These are phyloP conservation scores for Pascua sp. DNA, from an alignment of 1,284 basidiomycete genomes.

Conservation along the genomic window DNA sequence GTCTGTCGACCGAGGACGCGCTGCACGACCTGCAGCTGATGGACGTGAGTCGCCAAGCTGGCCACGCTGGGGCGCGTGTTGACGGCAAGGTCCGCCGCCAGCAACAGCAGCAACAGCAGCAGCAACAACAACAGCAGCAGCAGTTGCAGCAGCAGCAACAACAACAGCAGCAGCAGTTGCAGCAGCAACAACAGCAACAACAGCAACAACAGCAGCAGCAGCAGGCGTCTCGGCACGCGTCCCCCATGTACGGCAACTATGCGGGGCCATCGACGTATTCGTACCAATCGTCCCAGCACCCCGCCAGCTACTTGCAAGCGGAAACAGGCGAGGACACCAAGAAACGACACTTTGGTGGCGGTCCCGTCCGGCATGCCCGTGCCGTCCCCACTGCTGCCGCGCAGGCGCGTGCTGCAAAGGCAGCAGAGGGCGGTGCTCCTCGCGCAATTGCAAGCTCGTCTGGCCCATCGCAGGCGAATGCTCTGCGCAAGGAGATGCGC, in stretches of 20 bases:
- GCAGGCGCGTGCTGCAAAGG: too few relatives aligned
- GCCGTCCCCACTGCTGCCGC: too few relatives aligned
- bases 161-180: slow-evolving; percentile 9
- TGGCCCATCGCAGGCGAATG: too few relatives aligned
- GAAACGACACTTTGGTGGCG: too few relatives aligned
- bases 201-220: too few relatives aligned
- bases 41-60: slow-evolving; percentile 33
- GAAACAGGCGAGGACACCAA: not conserved
- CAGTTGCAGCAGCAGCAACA: slow-evolving; percentile 7
- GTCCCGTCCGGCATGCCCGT: too few relatives aligned
- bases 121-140: slow-evolving; percentile 5
- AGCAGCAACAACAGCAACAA: slow-evolving; percentile 10
- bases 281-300: slow-evolving; percentile 15
- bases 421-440: too few relatives aligned
- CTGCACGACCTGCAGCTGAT: slow-evolving; percentile 39
- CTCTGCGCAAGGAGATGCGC: too few relatives aligned
- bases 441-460: too few relatives aligned
- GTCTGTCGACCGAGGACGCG: slow-evolving; percentile 31
- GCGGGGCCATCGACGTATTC: slow-evolving; percentile 8
- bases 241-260: slow-evolving; percentile 25
- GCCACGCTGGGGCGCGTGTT: not conserved
- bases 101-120: slow-evolving; percentile 1
- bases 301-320: slow-evolving; percentile 8
- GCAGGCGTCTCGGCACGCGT: slow-evolving; percentile 29
- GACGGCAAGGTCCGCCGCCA: not conserved